phyloP scores from a whole-genome alignment of 257 asterid species.

The Oldenlandia corymbosa region DNA sequence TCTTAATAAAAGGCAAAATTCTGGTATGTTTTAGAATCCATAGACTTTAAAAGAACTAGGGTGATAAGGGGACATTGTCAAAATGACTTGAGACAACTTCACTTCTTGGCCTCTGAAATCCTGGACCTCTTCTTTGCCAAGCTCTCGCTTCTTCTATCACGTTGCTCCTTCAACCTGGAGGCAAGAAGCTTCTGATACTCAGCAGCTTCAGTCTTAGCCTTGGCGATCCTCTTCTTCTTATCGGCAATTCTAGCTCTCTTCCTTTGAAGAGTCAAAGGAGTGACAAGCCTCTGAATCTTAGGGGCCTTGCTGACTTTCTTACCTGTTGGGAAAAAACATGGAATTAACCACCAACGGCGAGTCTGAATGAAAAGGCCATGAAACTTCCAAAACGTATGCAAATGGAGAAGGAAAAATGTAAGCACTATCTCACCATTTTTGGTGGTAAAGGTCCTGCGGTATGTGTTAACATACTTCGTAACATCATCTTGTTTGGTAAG shows the following conservation, averaged over 20 bases:
- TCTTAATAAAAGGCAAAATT: slow-evolving; percentile 26
- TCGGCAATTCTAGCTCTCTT: slow-evolving; percentile 70
- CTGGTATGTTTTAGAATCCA: slow-evolving; percentile 13
- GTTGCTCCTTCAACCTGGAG: slow-evolving; percentile 73
- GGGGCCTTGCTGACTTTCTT: slow-evolving; percentile 70
- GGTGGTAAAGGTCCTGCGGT: slow-evolving; percentile 56
- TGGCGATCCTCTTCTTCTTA: slow-evolving; percentile 68
- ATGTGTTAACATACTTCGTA: slow-evolving; percentile 68
- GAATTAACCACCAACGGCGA: neutral
- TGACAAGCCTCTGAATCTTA: slow-evolving; percentile 71
- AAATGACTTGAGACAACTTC: slow-evolving; percentile 20
- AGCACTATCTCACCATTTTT: slow-evolving; percentile 37
- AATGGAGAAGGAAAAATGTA: too few species aligned
- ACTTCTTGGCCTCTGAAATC: slow-evolving; percentile 32
- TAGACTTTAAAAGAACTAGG: neutral
- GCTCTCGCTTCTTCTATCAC: slow-evolving; percentile 68
- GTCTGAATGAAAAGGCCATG: too few species aligned
- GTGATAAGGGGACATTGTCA: neutral
- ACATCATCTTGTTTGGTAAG: slow-evolving; percentile 72
- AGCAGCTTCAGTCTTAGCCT: slow-evolving; percentile 66
- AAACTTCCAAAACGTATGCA: too few species aligned
- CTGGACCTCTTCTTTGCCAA: slow-evolving; percentile 70
- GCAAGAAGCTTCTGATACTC: too few species aligned
- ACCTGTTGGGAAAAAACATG: slow-evolving; percentile 29
- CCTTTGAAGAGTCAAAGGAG: slow-evolving; percentile 71